These are phyloP conservation scores for Ogataea polymorpha DNA, from an alignment of 805 yeast species.

Conservation along the genomic window DNA sequence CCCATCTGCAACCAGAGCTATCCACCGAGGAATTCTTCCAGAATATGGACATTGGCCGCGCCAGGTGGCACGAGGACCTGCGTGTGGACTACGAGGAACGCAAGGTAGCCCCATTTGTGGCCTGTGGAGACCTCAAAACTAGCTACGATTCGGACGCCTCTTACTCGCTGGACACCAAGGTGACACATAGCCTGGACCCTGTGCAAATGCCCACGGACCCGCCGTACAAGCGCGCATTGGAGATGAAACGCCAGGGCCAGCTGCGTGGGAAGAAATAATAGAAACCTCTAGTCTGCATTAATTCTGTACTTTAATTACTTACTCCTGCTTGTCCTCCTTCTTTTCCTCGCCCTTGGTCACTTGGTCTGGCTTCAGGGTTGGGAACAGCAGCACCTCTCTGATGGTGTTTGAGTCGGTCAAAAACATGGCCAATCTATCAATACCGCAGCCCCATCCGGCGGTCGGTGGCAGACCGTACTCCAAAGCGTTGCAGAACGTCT, in stretches of 20 bases:
- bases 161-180: slow-evolving; percentile 52
- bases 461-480: slow-evolving; percentile 99
- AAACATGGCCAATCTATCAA: slow-evolving; percentile 97
- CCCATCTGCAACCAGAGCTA: slow-evolving; percentile 45
- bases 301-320: background rate
- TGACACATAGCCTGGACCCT: slow-evolving; percentile 67
- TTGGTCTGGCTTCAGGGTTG: slow-evolving; percentile 95
- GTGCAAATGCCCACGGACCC: slow-evolving; percentile 97
- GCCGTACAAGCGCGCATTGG: slow-evolving; percentile 90
- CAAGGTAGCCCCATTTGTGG: slow-evolving; percentile 82
- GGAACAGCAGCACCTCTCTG: slow-evolving; percentile 96
- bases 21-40: slow-evolving; percentile 85
- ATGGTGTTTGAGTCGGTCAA: slow-evolving; percentile 94
- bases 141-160: slow-evolving; percentile 96
- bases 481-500: slow-evolving; percentile 93
- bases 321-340: slow-evolving; percentile 11
- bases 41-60: slow-evolving; percentile 54
- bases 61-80: slow-evolving; percentile 44
- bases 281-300: background rate
- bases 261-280: slow-evolving; percentile 27
- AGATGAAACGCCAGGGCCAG: slow-evolving; percentile 75
- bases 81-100: slow-evolving; percentile 60
- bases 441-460: slow-evolving; percentile 99
- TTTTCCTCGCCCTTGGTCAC: slow-evolving; percentile 36
- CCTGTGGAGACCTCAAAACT: slow-evolving; percentile 82